A percentile compares a stretch with the other conserved stretches of the same genome.
These are phyloP conservation scores for Simplicillium sp. DNA, from an alignment of 2,329 filamentous ascomycete species.

Conservation along the genomic window DNA sequence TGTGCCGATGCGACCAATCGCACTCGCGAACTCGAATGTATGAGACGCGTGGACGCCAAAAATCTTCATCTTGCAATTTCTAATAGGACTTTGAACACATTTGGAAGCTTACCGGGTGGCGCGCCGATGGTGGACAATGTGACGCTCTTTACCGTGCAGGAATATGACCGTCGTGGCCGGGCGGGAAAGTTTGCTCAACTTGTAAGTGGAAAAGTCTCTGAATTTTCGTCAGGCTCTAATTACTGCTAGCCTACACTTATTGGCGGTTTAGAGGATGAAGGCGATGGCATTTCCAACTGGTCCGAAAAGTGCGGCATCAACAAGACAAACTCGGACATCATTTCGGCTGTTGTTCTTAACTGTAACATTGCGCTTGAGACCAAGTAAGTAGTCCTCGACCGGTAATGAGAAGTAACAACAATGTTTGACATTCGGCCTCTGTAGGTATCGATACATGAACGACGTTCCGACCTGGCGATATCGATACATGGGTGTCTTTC, in stretches of 20 bases:
- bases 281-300: background rate
- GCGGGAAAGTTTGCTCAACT: background rate
- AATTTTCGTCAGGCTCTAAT: background rate
- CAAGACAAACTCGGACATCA: background rate
- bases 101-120: background rate
- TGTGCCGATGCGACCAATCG: background rate
- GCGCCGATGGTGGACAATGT: background rate
- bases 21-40: background rate
- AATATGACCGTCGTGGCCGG: background rate
- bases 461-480: background rate
- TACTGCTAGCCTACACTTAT: background rate
- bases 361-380: constrained; percentile 1
- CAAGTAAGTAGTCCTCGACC: background rate
- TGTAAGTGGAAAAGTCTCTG: background rate
- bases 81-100: background rate
- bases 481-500: background rate
- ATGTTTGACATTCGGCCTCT: background rate
- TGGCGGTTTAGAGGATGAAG: background rate
- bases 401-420: background rate
- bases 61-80: background rate
- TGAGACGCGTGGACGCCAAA: background rate
- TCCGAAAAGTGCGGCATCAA: constrained; percentile 1
- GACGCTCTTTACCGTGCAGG: background rate
- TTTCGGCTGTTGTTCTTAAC: background rate
- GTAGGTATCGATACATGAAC: constrained; percentile 1